Evolutionary conservation across 805 yeast species (phyloP).

Genomic region (Lipomyces japonicus): DNA sequence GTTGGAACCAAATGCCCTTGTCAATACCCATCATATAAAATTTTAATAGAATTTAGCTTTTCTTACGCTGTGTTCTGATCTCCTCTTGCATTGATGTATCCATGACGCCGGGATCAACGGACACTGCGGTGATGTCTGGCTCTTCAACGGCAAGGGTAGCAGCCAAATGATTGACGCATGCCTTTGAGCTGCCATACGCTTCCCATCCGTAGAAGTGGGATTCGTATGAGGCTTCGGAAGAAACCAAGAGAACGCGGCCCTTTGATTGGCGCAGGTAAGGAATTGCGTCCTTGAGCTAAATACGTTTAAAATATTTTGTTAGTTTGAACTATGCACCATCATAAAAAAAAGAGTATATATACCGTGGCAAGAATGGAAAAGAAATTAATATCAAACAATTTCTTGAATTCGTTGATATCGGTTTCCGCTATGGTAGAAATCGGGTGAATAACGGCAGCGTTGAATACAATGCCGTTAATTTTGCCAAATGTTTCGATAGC

Average conservation of each 20-base stretch:
- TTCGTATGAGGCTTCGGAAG: slow-evolving; percentile 66
- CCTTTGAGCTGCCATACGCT: slow-evolving; percentile 88
- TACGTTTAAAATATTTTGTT: not conserved
- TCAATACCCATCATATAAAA: not conserved
- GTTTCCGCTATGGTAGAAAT: slow-evolving; percentile 53
- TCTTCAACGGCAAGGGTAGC: slow-evolving; percentile 67
- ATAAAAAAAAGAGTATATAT: not conserved
- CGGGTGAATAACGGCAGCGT: slow-evolving; percentile 78
- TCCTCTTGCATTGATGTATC: slow-evolving; percentile 83
- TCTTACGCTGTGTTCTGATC: slow-evolving; percentile 56
- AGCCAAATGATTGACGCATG: slow-evolving; percentile 79
- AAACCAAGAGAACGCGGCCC: slow-evolving; percentile 71
- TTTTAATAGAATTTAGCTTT: not conserved
- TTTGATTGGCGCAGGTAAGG: slow-evolving; percentile 54
- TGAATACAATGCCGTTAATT: slow-evolving; percentile 55
- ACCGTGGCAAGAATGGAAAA: slow-evolving; percentile 58
- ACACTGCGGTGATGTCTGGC: slow-evolving; percentile 50
- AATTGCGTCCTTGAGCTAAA: slow-evolving; percentile 41
- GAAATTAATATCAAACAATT: slow-evolving; percentile 68
- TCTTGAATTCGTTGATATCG: slow-evolving; percentile 57
- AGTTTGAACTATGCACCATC: not conserved
- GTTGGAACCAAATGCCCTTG: not conserved
- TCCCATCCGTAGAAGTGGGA: slow-evolving; percentile 62
- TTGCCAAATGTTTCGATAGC: slow-evolving; percentile 49
- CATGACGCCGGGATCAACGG: slow-evolving; percentile 94